phyloP scores from a whole-genome alignment of 148 eudicot genomes.

The Amaranthus palmeri region DNA sequence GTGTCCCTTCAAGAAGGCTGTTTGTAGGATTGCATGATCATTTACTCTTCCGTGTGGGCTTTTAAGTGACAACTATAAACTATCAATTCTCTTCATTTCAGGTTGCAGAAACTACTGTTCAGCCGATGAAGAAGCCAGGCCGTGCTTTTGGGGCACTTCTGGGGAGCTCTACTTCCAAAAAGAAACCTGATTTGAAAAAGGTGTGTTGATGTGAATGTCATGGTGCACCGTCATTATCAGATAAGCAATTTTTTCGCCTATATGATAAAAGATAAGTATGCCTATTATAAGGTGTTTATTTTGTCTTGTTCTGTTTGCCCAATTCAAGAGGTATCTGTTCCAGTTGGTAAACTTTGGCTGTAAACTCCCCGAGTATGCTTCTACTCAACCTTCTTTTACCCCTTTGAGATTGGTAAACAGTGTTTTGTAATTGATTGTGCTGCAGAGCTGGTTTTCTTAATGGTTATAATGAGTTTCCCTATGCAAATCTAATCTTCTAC shows the following conservation, averaged over 20 bases:
- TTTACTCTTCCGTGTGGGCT: background rate
- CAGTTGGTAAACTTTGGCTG: no score
- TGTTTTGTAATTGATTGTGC: background rate
- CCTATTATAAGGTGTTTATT: no score
- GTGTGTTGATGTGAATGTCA: constrained; percentile 30
- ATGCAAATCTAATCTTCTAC: background rate
- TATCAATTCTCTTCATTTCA: constrained; percentile 14
- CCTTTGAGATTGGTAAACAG: no score
- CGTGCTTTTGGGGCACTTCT: constrained; percentile 84
- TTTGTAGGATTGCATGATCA: background rate
- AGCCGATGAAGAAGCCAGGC: constrained; percentile 70
- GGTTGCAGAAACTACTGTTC: constrained; percentile 66
- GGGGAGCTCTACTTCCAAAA: constrained; percentile 57
- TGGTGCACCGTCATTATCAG: background rate
- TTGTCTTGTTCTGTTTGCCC: background rate
- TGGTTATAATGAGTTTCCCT: background rate
- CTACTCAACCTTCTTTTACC: no score
- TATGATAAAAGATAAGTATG: no score
- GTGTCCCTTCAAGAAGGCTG: constrained; percentile 26
- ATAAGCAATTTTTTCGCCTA: background rate
- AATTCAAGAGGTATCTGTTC: no score
- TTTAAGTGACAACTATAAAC: background rate
- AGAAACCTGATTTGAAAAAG: constrained; percentile 46
- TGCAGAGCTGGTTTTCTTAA: background rate
- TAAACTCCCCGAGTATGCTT: no score